Evolutionary conservation across 2,329 filamentous ascomycete genomes (phyloP), one percentile per base, ranked within the genome.

Genomic region (Paraphoma sp.): DNA sequence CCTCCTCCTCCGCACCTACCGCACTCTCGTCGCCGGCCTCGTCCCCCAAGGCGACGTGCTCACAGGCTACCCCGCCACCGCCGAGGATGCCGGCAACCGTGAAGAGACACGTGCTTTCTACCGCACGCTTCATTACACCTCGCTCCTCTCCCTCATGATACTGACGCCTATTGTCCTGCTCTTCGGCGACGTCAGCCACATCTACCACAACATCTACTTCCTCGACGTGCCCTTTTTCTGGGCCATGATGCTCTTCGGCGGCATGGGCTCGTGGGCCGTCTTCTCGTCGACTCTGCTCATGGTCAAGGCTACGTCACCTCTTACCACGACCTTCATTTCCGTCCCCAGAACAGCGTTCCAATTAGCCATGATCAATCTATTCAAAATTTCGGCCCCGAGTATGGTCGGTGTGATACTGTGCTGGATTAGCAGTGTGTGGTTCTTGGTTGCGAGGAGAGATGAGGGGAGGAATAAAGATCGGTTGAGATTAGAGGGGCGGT

Each of bases 211-310:
- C 57, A 83, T 83, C 53, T 83, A 84, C 51, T 81, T 84, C 69
- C 76, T 85, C 10, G 83, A 85, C 54, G 80, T 84, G 1, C 81
- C 82, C 2, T 85, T 82, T 68, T 84, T 84, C 72, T 85, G 83
- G 83, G 71, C 84, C 42, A 81, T 84, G 77, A 79, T 81, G 40
- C 63, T 80, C 4, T 81, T 81, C 53, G 81, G 81, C 2, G 80
- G 80, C 1, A 67, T 82, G 6, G 81, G 80, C 3, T 78, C 75
- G 0, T 83, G 79, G 70, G 78, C 80, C 5, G 79, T 83, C 4
- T 84, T 84, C 57, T 76, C 75, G 2, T 72, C 76, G n/a, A 82
- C 79, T 1, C 70, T 84, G 48, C 68, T 83, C 14, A 70, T 84
- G 36, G 78, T 82, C 16, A 79, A 82, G 57, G 78, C 81, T 1